phyloP scores from a whole-genome alignment of 805 yeast genomes.

The Cyberlindnera subsufficiens region DNA sequence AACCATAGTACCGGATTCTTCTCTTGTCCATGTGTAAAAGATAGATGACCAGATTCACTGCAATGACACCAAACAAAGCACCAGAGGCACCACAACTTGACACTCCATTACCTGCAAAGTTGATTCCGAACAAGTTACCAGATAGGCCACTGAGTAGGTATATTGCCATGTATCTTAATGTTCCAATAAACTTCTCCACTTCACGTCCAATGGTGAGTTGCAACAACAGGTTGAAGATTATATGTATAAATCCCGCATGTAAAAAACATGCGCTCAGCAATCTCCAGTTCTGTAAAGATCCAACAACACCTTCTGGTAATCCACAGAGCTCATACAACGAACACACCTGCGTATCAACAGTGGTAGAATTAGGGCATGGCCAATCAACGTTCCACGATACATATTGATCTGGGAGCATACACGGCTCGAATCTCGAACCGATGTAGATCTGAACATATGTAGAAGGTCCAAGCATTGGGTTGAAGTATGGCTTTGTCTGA shows the following conservation, averaged over 20 bases:
- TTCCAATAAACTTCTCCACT: slow-evolving; percentile 53
- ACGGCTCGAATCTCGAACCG: slow-evolving; percentile 69
- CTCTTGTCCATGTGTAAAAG: slow-evolving; percentile 47
- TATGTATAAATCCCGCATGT: slow-evolving; percentile 52
- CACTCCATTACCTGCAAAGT: slow-evolving; percentile 60
- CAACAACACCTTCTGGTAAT: too few relatives aligned
- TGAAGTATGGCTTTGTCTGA: slow-evolving; percentile 65
- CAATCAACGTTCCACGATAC: too few relatives aligned
- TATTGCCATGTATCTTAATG: slow-evolving; percentile 44
- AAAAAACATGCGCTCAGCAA: too few relatives aligned
- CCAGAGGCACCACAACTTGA: slow-evolving; percentile 71
- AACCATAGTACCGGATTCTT: slow-evolving; percentile 36
- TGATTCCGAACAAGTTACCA: slow-evolving; percentile 65
- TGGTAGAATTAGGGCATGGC: too few relatives aligned
- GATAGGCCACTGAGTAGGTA: slow-evolving; percentile 58
- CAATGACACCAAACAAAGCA: slow-evolving; percentile 62
- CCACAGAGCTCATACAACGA: too few relatives aligned
- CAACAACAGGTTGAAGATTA: slow-evolving; percentile 52
- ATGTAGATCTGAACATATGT: slow-evolving; percentile 56
- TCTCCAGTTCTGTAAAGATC: too few relatives aligned
- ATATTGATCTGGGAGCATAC: slow-evolving; percentile 38
- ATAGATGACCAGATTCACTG: slow-evolving; percentile 49
- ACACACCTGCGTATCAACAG: too few relatives aligned
- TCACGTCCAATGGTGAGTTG: slow-evolving; percentile 58
- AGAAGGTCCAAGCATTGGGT: slow-evolving; percentile 78